Conservation (phyloP, 257 asterid genomes). For the Ocimum tenuiflorum region DNA sequence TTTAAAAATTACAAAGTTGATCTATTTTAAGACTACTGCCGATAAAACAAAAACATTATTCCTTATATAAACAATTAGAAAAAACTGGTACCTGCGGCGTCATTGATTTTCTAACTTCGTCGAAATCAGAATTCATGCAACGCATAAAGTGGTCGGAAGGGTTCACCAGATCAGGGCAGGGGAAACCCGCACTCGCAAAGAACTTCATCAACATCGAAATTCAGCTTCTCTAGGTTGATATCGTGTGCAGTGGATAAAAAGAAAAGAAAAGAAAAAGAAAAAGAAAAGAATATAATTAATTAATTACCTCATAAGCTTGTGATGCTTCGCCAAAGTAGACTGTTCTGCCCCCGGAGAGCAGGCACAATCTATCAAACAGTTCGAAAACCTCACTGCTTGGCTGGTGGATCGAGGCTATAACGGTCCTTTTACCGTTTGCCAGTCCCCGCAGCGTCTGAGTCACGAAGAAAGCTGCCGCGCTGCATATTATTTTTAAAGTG, state of each 20-base stretch:
- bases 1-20: too few relatives aligned
- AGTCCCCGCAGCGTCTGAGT: slow-evolving; percentile 74
- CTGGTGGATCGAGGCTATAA: slow-evolving; percentile 89
- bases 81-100: slow-evolving; percentile 48
- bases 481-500: too few relatives aligned
- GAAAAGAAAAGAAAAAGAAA: background rate
- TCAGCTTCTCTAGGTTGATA: background rate
- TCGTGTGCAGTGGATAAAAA: too few relatives aligned
- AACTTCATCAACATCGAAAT: slow-evolving; percentile 38
- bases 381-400: slow-evolving; percentile 97
- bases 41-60: too few relatives aligned
- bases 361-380: slow-evolving; percentile 68
- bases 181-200: slow-evolving; percentile 82
- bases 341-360: slow-evolving; percentile 80
- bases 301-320: slow-evolving; percentile 71
- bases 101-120: slow-evolving; percentile 81
- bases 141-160: slow-evolving; percentile 89
- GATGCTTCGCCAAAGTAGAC: slow-evolving; percentile 86
- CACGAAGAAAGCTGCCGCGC: slow-evolving; percentile 92
- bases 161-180: slow-evolving; percentile 75
- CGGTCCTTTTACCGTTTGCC: slow-evolving; percentile 82
- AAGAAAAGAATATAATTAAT: too few relatives aligned
- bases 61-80: too few relatives aligned
- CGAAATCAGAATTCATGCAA: slow-evolving; percentile 87
- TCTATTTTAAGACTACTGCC: too few relatives aligned